phyloP scores from a whole-genome alignment of 805 yeast species.

The Suhomyces sp. region DNA sequence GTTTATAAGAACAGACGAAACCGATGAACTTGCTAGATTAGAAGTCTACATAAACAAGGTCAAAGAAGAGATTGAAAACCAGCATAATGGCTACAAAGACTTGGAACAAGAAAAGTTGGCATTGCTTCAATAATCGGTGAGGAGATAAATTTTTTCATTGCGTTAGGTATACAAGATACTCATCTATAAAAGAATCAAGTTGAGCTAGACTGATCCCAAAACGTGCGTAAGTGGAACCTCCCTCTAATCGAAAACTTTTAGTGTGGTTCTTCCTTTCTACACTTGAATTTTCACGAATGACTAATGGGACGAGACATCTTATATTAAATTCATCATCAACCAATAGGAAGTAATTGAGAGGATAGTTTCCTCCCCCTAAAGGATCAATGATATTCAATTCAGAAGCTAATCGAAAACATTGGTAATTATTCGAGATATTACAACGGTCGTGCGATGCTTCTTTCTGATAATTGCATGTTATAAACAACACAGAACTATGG shows the following conservation, averaged over 20 bases:
- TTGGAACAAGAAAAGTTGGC: conserved; percentile 42
- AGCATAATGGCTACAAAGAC: conserved; percentile 36
- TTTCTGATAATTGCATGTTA: conserved; percentile 14
- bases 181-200: conserved; percentile 7
- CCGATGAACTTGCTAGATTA: conserved; percentile 39
- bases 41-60: conserved; percentile 39
- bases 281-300: conserved; percentile 2
- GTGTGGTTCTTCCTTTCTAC: neutral
- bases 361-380: conserved; percentile 36
- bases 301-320: conserved; percentile 10
- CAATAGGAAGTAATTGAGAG: conserved; percentile 27
- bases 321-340: conserved; percentile 14
- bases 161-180: conserved; percentile 3
- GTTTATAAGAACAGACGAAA: conserved; percentile 37
- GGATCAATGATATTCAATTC: conserved; percentile 30
- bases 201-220: conserved; percentile 9
- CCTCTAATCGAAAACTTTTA: conserved; percentile 1
- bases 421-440: conserved; percentile 8
- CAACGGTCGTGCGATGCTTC: neutral
- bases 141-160: neutral
- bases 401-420: conserved; percentile 20
- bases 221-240: conserved; percentile 3
- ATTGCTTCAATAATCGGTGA: conserved; percentile 25
- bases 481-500: conserved; percentile 9
- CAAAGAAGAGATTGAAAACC: conserved; percentile 39